Evolutionary conservation across 2,329 filamentous ascomycete genomes (phyloP), one percentile per base, ranked within the genome.

Genomic region (Diaporthe sp.): DNA sequence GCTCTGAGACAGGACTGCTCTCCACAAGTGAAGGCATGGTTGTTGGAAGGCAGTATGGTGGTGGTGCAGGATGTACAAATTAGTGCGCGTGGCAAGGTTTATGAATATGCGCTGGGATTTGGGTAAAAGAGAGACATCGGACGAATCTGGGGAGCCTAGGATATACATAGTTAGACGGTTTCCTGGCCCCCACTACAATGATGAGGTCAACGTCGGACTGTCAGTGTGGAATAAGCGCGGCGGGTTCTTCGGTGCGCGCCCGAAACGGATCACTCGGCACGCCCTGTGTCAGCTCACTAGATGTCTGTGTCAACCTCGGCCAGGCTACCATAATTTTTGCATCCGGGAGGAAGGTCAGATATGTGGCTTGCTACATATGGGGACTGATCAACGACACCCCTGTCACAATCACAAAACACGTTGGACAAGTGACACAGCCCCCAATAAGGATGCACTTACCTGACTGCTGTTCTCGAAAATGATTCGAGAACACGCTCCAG

Each of bases 211-310:
- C 1, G 46, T 55, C n/a, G 49, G 44, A 22, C n/a, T 69, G n/a
- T 69, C 65, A 69, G 31, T 2, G 28, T 28, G 25, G 12, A 44
- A 31, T 55, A 69, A 55, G 46, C 49, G 9, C n/a, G 65, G 34
- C 65, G 49, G 65, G 65, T 69, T 69, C 34, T 37, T 69, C 65
- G 65, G 65, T 69, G 34, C 49, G 34, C 31, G 49, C 34, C 65
- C 65, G 49, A 69, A 55, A 69, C 65, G 65, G 65, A 69, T 28
- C 22, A 55, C 65, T 69, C 65, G 65, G 65, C 65, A 69, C 65
- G 34, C 65, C 46, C 34, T 39, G 65, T 69, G 65, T 69, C 65
- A 69, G 65, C 65, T 22, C 65, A 53, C 34, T 19, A 37, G 7
- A 55, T 17, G 49, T 42, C n/a, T 69, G 65, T 69, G 49, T 69